A percentile compares a stretch with the other conserved stretches of the same genome.
These are phyloP conservation scores for Fragaria ananassa DNA, from an alignment of 306 rosid species.

Conservation along the genomic window DNA sequence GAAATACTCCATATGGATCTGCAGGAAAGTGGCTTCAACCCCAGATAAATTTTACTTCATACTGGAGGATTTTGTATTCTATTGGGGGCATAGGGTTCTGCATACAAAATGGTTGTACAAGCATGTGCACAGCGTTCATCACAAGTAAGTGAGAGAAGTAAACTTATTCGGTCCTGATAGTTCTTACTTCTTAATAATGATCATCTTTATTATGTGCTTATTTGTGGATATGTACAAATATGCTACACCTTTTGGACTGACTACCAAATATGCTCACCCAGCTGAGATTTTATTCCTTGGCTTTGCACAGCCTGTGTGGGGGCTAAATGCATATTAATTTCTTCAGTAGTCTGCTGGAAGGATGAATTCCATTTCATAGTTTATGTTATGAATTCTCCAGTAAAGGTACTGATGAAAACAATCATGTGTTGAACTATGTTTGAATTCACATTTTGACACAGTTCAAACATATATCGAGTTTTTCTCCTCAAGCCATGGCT, in stretches of 20 bases:
- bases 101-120: slow-evolving; percentile 96
- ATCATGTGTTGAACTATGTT: slow-evolving; percentile 75
- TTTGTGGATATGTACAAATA: slow-evolving; percentile 45
- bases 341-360: slow-evolving; percentile 30
- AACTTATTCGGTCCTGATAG: not conserved
- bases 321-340: slow-evolving; percentile 2
- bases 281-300: slow-evolving; percentile 97
- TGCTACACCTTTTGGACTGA: slow-evolving; percentile 94
- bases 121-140: slow-evolving; percentile 95
- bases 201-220: slow-evolving; percentile 20
- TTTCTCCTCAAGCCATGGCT: slow-evolving; percentile 78
- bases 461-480: slow-evolving; percentile 59
- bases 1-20: slow-evolving; percentile 25
- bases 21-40: slow-evolving; percentile 64
- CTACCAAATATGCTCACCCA: slow-evolving; percentile 96
- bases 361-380: slow-evolving; percentile 40
- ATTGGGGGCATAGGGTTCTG: slow-evolving; percentile 94
- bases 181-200: slow-evolving; percentile 18
- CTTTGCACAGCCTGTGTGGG: slow-evolving; percentile 46
- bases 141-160: slow-evolving; percentile 62
- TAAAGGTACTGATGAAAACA: slow-evolving; percentile 68
- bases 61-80: slow-evolving; percentile 90
- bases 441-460: slow-evolving; percentile 63
- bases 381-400: slow-evolving; percentile 55
- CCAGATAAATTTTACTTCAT: slow-evolving; percentile 87